A percentile compares a stretch with the other conserved stretches of the same genome.
Evolutionary conservation across 2,329 filamentous ascomycete genomes (phyloP).

Genomic region (Botryotinia calthae): DNA sequence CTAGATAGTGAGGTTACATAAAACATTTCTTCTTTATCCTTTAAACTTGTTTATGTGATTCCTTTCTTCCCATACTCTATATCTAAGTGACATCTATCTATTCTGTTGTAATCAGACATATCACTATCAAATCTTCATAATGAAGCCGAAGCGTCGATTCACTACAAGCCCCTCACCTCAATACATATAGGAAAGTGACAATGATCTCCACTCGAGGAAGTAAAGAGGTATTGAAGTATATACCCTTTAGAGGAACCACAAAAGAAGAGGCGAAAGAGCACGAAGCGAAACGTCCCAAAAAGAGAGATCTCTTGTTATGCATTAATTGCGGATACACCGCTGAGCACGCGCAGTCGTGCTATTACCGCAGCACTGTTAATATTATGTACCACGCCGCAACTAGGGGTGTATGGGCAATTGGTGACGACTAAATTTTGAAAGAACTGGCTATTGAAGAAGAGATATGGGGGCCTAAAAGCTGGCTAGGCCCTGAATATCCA

Average conservation of each 20-base stretch:
- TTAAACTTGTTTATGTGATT: not conserved
- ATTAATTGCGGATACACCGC: not conserved
- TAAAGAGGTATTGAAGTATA: not conserved
- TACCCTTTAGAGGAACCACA: not conserved
- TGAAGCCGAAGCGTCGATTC: not conserved
- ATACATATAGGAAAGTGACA: not conserved
- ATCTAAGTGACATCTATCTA: not conserved
- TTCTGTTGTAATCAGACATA: not conserved
- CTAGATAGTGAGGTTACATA: not conserved
- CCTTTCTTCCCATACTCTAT: not conserved
- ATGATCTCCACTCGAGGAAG: too few species aligned
- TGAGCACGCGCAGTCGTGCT: fast-evolving
- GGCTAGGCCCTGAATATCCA: not conserved
- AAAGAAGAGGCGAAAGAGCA: not conserved
- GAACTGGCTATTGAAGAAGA: not conserved
- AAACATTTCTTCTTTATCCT: not conserved
- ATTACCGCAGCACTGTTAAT: not conserved
- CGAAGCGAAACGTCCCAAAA: not conserved
- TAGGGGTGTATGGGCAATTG: not conserved
- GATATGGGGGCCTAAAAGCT: not conserved
- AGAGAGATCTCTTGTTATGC: not conserved
- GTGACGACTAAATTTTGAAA: not conserved
- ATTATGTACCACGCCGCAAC: fast-evolving
- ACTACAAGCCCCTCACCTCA: not conserved
- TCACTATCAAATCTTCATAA: not conserved